Percentiles rank a stretch among this genome's conserved stretches.
These are phyloP conservation scores for Triticum urartu DNA, from an alignment of 176 grass and related monocot genomes.

Conservation along the genomic window DNA sequence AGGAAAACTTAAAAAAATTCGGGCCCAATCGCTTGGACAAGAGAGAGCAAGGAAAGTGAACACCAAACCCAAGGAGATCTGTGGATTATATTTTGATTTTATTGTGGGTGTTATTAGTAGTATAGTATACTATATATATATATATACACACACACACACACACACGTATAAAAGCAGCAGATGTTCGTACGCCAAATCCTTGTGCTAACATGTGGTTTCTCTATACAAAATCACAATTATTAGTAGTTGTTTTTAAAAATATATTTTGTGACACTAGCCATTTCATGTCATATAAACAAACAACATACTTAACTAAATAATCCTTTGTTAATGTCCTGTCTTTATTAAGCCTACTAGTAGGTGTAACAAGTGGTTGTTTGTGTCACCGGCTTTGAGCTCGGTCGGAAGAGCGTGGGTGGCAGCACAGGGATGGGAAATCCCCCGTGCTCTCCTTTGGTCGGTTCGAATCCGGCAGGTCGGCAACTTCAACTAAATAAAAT, in stretches of 20 bases:
- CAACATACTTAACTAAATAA: neutral
- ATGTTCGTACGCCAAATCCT: neutral
- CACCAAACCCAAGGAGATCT: neutral
- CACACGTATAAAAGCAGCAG: neutral
- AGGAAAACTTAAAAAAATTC: neutral
- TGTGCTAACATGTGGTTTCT: neutral
- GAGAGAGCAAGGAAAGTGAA: neutral
- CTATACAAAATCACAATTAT: neutral
- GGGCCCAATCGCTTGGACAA: neutral
- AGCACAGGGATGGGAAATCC: neutral
- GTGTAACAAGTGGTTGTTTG: neutral
- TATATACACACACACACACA: neutral
- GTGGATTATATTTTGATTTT: neutral
- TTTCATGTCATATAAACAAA: neutral
- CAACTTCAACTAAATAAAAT: neutral
- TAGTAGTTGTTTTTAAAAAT: neutral
- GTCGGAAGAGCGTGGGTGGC: constrained; percentile 13
- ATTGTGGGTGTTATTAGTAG: neutral
- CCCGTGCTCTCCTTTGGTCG: constrained; percentile 31
- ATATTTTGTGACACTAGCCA: neutral
- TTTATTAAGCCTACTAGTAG: neutral
- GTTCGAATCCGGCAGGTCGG: constrained; percentile 60
- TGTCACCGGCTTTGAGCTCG: constrained; percentile 14
- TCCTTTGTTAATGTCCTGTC: neutral
- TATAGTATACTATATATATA: no score